These are phyloP conservation scores for Vanrija pseudolonga DNA, from an alignment of 1,284 basidiomycete species.

Conservation along the genomic window DNA sequence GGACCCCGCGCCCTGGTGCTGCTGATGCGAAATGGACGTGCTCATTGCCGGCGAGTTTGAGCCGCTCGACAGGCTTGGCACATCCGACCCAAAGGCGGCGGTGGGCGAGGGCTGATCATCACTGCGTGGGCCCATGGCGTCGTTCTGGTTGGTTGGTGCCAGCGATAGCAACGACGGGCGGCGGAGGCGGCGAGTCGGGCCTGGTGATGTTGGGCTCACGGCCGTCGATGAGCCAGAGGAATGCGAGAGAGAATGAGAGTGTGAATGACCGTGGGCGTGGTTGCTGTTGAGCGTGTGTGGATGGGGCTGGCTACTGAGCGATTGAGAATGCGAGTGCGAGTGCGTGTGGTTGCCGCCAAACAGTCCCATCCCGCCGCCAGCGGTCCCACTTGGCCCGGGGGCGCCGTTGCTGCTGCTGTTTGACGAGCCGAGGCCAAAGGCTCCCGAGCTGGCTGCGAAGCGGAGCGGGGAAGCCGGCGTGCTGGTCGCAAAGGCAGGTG, in stretches of 20 bases:
- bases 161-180: conserved; percentile 35
- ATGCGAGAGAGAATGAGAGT: not conserved
- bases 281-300: not conserved
- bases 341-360: not conserved
- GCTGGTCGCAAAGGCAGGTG: no score
- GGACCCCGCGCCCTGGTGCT: no score
- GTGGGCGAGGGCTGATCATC: no score
- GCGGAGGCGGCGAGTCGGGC: conserved; percentile 18
- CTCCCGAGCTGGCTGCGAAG: conserved; percentile 31
- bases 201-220: not conserved
- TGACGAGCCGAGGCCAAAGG: conserved; percentile 28
- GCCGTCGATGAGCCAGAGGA: not conserved
- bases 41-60: no score
- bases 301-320: not conserved
- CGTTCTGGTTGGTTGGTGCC: not conserved
- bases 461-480: conserved; percentile 16
- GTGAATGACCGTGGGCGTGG: not conserved
- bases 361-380: no score
- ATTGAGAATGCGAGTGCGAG: not conserved
- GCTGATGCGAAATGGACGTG: no score
- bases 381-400: no score
- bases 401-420: not conserved
- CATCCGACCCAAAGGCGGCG: no score
- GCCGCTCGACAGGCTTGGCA: not conserved
- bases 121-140: no score